phyloP scores from a whole-genome alignment of 78 protist species.

The Monosiga brevicollis region DNA sequence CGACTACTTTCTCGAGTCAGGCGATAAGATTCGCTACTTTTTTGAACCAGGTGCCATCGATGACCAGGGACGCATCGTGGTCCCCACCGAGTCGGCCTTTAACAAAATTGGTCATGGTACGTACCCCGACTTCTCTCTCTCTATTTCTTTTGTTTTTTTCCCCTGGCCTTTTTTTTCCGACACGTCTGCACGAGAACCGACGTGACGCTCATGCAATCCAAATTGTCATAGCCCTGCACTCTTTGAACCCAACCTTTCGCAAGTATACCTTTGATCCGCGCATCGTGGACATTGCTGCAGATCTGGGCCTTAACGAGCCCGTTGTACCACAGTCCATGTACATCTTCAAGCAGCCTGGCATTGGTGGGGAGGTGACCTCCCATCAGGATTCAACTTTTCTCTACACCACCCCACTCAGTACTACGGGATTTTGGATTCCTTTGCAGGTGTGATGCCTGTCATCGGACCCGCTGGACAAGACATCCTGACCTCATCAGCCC shows the following conservation, averaged over 20 bases:
- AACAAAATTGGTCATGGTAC: conserved; percentile 50
- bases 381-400: conserved; percentile 63
- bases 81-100: conserved; percentile 10
- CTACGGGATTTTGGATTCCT: conserved; percentile 15
- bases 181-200: background rate
- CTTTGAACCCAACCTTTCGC: conserved; percentile 38
- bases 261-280: conserved; percentile 1
- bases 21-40: conserved; percentile 44
- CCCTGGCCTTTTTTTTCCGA: background rate
- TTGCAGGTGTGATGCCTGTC: conserved; percentile 13
- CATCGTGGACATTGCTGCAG: conserved; percentile 13
- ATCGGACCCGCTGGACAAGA: too few species aligned
- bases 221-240: conserved; percentile 28
- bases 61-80: conserved; percentile 19
- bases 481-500: too few species aligned
- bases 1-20: conserved; percentile 6
- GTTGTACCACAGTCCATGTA: conserved; percentile 54
- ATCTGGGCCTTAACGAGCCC: conserved; percentile 32
- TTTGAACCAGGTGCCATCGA: conserved; percentile 46
- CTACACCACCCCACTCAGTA: conserved; percentile 34
- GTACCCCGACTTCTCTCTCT: background rate
- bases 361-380: conserved; percentile 49
- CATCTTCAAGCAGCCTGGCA: conserved; percentile 54
- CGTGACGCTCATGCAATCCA: too few species aligned
- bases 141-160: too few species aligned